Percentiles rank a stretch among this genome's conserved stretches.
These are phyloP conservation scores for Cinnamomum micranthum DNA, from an alignment of 164 flowering plant species.

Conservation along the genomic window DNA sequence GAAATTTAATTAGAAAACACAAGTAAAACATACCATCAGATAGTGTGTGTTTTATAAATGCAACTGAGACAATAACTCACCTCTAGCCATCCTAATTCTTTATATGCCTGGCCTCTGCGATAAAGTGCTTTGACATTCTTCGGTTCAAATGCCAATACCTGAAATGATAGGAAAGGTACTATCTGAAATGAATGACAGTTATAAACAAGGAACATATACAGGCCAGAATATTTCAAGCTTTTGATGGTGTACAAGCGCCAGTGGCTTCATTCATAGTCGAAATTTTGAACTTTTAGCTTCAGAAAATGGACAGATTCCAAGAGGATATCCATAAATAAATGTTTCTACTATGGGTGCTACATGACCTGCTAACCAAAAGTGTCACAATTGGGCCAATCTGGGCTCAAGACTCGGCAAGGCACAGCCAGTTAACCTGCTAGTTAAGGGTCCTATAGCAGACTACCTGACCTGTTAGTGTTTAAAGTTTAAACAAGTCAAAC, in stretches of 20 bases:
- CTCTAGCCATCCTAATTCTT: conserved; percentile 57
- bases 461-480: background rate
- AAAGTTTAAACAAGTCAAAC: background rate
- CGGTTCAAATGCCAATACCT: conserved; percentile 77
- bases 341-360: background rate
- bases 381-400: background rate
- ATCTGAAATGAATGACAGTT: background rate
- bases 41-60: background rate
- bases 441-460: background rate
- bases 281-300: too few species aligned
- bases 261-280: background rate
- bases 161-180: conserved; percentile 13
- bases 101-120: conserved; percentile 94
- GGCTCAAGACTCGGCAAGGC: background rate
- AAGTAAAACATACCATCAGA: conserved; percentile 5
- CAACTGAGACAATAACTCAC: conserved; percentile 38
- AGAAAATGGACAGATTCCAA: background rate
- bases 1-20: conserved; percentile 14
- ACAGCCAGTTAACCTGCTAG: background rate
- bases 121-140: conserved; percentile 91
- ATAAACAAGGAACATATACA: too few species aligned
- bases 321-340: background rate
- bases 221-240: background rate
- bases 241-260: background rate
- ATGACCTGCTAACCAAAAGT: background rate